Evolutionary conservation across 2,329 filamentous ascomycete genomes (phyloP).

Genomic region (Colletotrichum gigasporum): DNA sequence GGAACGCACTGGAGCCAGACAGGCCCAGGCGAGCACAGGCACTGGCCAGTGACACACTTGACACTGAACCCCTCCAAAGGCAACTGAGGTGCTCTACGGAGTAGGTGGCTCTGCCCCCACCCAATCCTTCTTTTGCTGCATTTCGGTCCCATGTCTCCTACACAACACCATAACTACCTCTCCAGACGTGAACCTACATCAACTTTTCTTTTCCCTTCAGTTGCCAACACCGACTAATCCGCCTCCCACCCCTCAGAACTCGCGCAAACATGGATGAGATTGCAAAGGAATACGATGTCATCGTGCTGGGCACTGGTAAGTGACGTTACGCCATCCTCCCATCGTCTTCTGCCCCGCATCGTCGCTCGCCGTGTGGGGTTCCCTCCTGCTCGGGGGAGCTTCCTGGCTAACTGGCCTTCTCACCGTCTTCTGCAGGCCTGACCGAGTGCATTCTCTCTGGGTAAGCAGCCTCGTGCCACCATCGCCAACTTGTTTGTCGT

Average conservation of each 20-base stretch:
- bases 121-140: constrained; percentile 28
- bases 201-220: constrained; percentile 20
- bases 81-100: constrained; percentile 19
- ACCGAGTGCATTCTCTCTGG: constrained; percentile 99
- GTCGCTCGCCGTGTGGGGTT: constrained; percentile 33
- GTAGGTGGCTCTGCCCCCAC: constrained; percentile 27
- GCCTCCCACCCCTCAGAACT: constrained; percentile 31
- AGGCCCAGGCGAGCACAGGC: constrained; percentile 21
- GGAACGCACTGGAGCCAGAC: constrained; percentile 21
- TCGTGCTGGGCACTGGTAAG: constrained; percentile 95
- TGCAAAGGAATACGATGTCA: constrained; percentile 96
- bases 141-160: constrained; percentile 28
- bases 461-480: constrained; percentile 59
- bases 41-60: constrained; percentile 31
- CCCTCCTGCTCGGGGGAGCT: constrained; percentile 36
- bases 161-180: constrained; percentile 31
- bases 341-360: constrained; percentile 37
- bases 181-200: constrained; percentile 21
- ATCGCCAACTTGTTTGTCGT: not conserved
- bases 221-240: constrained; percentile 20
- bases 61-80: constrained; percentile 28
- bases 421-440: constrained; percentile 70
- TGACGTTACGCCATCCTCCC: constrained; percentile 46
- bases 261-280: constrained; percentile 88
- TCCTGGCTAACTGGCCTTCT: constrained; percentile 36